Base-by-base conservation (phyloP, 169 alveolate species). In the Babesia ovis region DNA sequence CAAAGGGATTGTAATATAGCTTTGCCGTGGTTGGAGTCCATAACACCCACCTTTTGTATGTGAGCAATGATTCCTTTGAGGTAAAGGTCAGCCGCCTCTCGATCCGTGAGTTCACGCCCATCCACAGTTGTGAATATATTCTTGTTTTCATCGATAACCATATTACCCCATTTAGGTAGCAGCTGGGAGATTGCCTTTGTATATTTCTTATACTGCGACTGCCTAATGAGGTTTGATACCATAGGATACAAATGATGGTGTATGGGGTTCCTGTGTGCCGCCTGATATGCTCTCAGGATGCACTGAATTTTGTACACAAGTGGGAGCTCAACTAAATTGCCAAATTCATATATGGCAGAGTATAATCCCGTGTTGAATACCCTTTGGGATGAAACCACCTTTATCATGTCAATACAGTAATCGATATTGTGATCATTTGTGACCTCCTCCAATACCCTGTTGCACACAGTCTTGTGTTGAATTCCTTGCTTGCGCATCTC, bases 291-390 rank as follows among this genome's bases (percentile, higher is more conserved):
- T 5, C 76, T 4, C 76, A 46, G 22, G 1, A 51, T 32, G 42
- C 68, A 39, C 41, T 60, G 85, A 22, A 64, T 12, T 43, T 48
- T 51, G 42, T 29, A 51, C 27, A 25, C 12, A 6, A 37, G 16
- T 2, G 61, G 60, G 35, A 75, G 20, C 18, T 35, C 56, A 1
- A 46, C 43, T 0, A 53, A 3, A 2, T n/a, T 4, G n/a, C 77
- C 58, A 20, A 75, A 29, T 5, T 64, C 16, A 27, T 62, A 23
- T 9, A 75, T 60, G 0, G 71, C 61, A 14, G 46, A 42, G 45
- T 75, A 75, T 8, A 75, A 37, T 25, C 77, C 77, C 4, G 71
- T 23, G 43, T 75, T 37, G 39, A 41, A 75, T 8, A 64, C 71
- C 41, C 85, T 2, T 20, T 75, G 85, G 0, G 68, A 6, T 11